Percentiles rank a stretch among this genome's conserved stretches.
These are phyloP conservation scores for Hirschioporus abietinus DNA, from an alignment of 768 basidiomycete species.

Conservation along the genomic window DNA sequence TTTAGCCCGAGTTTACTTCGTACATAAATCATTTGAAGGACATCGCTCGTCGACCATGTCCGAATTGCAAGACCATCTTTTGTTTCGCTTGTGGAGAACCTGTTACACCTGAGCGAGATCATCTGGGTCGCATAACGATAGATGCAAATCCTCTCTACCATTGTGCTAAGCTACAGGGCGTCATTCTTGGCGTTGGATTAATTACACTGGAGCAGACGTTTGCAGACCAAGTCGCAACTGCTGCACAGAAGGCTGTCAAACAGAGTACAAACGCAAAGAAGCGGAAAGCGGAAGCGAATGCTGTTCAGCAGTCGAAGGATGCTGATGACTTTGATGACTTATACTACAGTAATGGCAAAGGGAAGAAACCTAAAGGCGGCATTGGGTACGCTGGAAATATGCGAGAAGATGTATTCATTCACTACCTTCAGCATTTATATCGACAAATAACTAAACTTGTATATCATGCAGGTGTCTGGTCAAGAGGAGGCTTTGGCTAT, in stretches of 20 bases:
- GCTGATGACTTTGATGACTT: conserved; percentile 45
- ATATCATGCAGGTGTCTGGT: conserved; percentile 57
- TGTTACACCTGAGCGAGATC: conserved; percentile 19
- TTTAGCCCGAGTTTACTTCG: conserved; percentile 63
- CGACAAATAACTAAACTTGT: conserved; percentile 5
- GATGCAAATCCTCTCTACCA: conserved; percentile 70
- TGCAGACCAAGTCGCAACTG: conserved; percentile 36
- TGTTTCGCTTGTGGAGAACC: conserved; percentile 55
- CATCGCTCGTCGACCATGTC: conserved; percentile 57
- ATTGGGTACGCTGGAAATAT: conserved; percentile 83
- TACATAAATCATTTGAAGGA: conserved; percentile 63
- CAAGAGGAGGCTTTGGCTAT: conserved; percentile 69
- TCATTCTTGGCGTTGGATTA: conserved; percentile 86
- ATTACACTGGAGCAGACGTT: conserved; percentile 79
- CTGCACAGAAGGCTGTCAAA: conserved; percentile 23
- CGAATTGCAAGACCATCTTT: conserved; percentile 51
- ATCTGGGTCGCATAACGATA: conserved; percentile 25
- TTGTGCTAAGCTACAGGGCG: conserved; percentile 85
- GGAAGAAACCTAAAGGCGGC: conserved; percentile 72
- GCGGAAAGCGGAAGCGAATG: conserved; percentile 30
- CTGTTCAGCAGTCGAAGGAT: conserved; percentile 21
- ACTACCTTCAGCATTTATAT: conserved; percentile 3
- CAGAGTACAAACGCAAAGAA: conserved; percentile 33
- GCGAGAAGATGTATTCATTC: conserved; percentile 73
- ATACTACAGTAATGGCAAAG: conserved; percentile 36